Percentiles rank a stretch among this genome's conserved stretches.
phyloP scores from a whole-genome alignment of 108 stramenopile species.

The Cylindrotheca fusiformis region DNA sequence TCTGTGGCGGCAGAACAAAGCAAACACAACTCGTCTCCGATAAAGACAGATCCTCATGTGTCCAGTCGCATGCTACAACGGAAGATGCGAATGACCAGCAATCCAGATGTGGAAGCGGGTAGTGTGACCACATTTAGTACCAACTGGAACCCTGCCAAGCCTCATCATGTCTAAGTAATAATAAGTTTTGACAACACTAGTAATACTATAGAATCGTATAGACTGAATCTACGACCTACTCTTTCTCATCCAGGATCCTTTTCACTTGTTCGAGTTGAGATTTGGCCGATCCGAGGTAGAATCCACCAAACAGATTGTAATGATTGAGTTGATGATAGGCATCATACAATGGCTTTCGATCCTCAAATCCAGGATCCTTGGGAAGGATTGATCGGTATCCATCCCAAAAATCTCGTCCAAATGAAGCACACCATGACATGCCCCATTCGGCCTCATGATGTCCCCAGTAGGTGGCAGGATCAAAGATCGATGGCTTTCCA shows the following conservation, averaged over 20 bases:
- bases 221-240: no score
- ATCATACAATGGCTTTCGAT: constrained; percentile 56
- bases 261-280: constrained; percentile 39
- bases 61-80: constrained; percentile 22
- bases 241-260: constrained; percentile 22
- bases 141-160: background rate
- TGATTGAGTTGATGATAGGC: constrained; percentile 65
- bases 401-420: background rate
- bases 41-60: constrained; percentile 16
- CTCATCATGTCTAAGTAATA: no score
- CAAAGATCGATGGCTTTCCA: constrained; percentile 41
- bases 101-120: constrained; percentile 45
- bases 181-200: no score
- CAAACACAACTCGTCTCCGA: constrained; percentile 24
- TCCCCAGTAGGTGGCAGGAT: constrained; percentile 58
- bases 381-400: background rate
- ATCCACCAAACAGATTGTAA: constrained; percentile 60
- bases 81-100: constrained; percentile 30
- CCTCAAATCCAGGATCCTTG: constrained; percentile 41
- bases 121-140: constrained; percentile 36
- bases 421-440: constrained; percentile 7
- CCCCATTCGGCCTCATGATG: constrained; percentile 44
- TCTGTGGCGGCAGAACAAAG: background rate
- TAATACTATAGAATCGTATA: no score
- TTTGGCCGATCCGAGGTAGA: constrained; percentile 43